Base-by-base conservation (phyloP, 208 protist genomes). In the Trypanosoma cruzi region DNA sequence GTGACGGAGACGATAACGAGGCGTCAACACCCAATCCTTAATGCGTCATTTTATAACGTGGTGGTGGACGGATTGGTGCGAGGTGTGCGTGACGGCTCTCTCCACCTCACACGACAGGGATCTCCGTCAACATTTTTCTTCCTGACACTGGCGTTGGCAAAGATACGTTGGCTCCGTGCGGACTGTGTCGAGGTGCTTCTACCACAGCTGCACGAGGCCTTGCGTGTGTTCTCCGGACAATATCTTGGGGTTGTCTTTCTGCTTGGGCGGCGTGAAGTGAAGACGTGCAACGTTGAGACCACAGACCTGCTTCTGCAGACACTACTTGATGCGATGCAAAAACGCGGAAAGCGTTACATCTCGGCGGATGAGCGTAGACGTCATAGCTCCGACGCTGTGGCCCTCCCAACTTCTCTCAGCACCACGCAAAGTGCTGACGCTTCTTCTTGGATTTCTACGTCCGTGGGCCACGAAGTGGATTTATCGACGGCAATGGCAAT, bases 141-240 rank as follows among this genome's bases (percentile, higher is more conserved):
- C 58, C 71, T 93, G 29, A 82, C 73, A 4, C 73, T 85, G 8
- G 87, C 87, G n/a, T 71, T 93, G 34, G 73, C 79, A 20, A 82
- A 80, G 49, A 80, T 93, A 53, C 59, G 62, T 4, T 89, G 77
- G 77, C 85, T 88, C 64, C 50, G 72, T 61, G 29, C 42, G 16
- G 59, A 61, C 0, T 76, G 86, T 57, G 56, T 71, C 22, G 61
- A 76, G 1, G 76, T 84, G 26, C 68, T 93, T 13, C 58, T 81
- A 29, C 70, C 77, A 20, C 72, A 73, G 50, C 69, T 93, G 16
- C 69, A 76, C 31, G 62, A 46, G 31, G 88, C 82, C 52, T 46
- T 93, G 6, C 73, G 57, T 29, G 64, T 54, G 28, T 81, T 88
- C 73, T 75, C 81, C 4, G 84, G 75, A 50, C 76, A 85, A 40